A percentile compares a stretch with the other conserved stretches of the same genome.
These are phyloP conservation scores for Dunaliella sp. DNA, from an alignment of 139 green algal species.

Conservation along the genomic window DNA sequence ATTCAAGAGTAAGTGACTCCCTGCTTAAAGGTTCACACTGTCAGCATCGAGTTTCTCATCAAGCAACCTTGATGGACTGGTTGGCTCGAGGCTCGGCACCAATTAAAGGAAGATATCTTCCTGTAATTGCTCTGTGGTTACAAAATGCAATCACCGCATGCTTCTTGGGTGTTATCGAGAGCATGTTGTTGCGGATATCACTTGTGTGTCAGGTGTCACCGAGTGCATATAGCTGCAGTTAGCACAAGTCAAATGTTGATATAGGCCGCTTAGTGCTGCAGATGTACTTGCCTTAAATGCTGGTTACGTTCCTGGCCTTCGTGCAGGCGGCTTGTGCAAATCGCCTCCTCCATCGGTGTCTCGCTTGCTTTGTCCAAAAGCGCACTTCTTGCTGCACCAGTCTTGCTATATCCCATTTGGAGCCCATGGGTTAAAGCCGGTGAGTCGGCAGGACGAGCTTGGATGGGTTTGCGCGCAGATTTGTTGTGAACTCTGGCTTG, in stretches of 20 bases:
- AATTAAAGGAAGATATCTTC: not conserved
- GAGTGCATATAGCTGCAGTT: no score
- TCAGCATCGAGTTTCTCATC: not conserved
- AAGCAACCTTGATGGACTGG: not conserved
- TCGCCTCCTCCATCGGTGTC: constrained; percentile 49
- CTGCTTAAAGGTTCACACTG: constrained; percentile 13
- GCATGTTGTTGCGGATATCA: no score
- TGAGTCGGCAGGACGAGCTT: no score
- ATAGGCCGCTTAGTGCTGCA: not conserved
- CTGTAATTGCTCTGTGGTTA: not conserved
- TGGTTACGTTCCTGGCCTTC: not conserved
- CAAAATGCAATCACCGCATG: not conserved
- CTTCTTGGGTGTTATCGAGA: not conserved
- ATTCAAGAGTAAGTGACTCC: constrained; percentile 41
- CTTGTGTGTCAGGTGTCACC: no score
- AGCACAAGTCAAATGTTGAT: no score
- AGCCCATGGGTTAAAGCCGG: constrained; percentile 60
- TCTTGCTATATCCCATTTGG: constrained; percentile 70
- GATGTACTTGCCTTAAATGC: not conserved
- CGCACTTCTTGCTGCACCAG: constrained; percentile 57
- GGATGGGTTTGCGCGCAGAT: no score
- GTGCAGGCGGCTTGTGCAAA: constrained; percentile 55
- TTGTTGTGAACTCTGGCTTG: no score
- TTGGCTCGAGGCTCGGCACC: not conserved
- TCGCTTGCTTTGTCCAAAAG: constrained; percentile 60